Base-by-base conservation (phyloP, 345 rosid species). In the Arabis hirsuta region DNA sequence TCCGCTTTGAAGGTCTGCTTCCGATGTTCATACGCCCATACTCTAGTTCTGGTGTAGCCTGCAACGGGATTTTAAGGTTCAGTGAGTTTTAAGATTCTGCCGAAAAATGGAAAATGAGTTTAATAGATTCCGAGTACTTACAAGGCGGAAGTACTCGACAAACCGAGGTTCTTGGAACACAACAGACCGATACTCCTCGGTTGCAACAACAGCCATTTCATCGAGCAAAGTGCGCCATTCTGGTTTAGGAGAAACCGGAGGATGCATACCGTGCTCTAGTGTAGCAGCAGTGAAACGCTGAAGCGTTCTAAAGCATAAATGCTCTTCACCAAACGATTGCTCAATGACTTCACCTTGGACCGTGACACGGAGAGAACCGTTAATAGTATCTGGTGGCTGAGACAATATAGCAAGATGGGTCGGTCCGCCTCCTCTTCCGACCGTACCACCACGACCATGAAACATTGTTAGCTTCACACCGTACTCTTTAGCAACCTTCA, bases 371-470 rank as follows among this genome's bases (percentile, higher is more conserved):
- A 95, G 91, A 0, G 97, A 91, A 7, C 99, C 98, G 6, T 90
- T 94, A 44, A 95, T 85, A 8, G 99, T 95, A 34, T 95, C 99
- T 1, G 98, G 99, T 9, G 99, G 99, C 82, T 95, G 99, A 77
- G 99, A 95, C 81, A 95, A 81, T 62, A 91, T 95, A 78, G 99
- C 99, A 72, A 95, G 97, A 81, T 95, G 99, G 43, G 98, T 91
- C 2, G 99, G 99, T 46, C 99, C 98, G 6, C 99, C 99, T 70
- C 99, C 99, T 86, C 99, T 83, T 77, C 99, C 99, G 13, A 95
- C 99, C 0, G 99, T 95, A 46, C 99, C 99, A 69, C 99, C 99
- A 51, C 99, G 96, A 19, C 99, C 99, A 39, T 95, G 99, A 77
- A 95, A 95, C 98, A 95, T 95, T 0, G 97, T 91, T 12, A 95